Evolutionary conservation across 208 protist species (phyloP).

Genomic region (Trypanosoma mega): DNA sequence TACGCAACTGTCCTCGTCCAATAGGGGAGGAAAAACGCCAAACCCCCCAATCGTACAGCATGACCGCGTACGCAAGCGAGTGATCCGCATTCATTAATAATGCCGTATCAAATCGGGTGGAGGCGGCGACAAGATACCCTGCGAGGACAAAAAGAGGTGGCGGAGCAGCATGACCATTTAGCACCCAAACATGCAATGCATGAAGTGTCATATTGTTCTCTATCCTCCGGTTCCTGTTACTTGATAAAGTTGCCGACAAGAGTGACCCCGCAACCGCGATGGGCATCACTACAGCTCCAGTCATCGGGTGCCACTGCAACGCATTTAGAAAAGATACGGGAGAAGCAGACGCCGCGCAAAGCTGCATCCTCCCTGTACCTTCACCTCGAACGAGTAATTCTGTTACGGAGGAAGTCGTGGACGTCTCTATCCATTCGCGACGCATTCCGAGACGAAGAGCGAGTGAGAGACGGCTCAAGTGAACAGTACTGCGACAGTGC

Average conservation of each 20-base stretch:
- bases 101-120: slow-evolving; percentile 34
- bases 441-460: slow-evolving; percentile 38
- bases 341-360: slow-evolving; percentile 33
- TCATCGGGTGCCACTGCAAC: slow-evolving; percentile 45
- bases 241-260: slow-evolving; percentile 13
- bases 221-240: background rate
- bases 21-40: slow-evolving; percentile 53
- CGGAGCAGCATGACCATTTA: slow-evolving; percentile 25
- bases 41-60: slow-evolving; percentile 58
- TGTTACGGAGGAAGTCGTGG: slow-evolving; percentile 11
- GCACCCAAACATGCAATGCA: slow-evolving; percentile 71
- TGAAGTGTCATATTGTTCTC: slow-evolving; percentile 22
- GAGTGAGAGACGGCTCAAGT: slow-evolving; percentile 51
- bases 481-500: slow-evolving; percentile 43
- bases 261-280: slow-evolving; percentile 67
- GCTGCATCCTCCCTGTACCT: slow-evolving; percentile 21
- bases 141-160: slow-evolving; percentile 49
- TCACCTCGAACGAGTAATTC: slow-evolving; percentile 9
- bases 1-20: slow-evolving; percentile 27
- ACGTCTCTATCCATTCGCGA: slow-evolving; percentile 12
- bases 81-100: slow-evolving; percentile 58
- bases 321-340: slow-evolving; percentile 70
- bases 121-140: slow-evolving; percentile 60
- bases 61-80: slow-evolving; percentile 51
- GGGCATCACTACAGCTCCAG: slow-evolving; percentile 23